These are phyloP conservation scores for Moniliella sp. DNA, from an alignment of 1,284 basidiomycete species.

Conservation along the genomic window DNA sequence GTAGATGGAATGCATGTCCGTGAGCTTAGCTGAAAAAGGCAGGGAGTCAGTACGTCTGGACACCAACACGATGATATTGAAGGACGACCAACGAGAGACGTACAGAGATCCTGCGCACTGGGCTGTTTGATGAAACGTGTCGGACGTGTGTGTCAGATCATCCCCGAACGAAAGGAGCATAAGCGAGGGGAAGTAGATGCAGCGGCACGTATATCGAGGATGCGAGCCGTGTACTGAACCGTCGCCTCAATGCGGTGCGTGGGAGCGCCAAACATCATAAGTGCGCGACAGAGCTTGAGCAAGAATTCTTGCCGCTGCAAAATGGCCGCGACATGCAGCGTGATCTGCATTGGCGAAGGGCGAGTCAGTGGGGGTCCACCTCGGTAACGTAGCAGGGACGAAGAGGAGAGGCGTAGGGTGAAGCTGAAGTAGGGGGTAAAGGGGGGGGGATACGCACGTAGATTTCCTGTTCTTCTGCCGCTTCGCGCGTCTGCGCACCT, in stretches of 20 bases:
- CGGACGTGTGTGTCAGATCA: slow-evolving; percentile 57
- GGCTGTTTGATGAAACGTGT: slow-evolving; percentile 41
- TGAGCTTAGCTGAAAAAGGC: no score
- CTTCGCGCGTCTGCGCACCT: slow-evolving; percentile 22
- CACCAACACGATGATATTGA: no score
- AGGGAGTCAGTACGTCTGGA: no score
- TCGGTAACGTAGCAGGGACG: no score
- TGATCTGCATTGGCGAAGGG: slow-evolving; percentile 45
- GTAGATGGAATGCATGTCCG: slow-evolving; percentile 51
- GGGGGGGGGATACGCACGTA: slow-evolving; percentile 3
- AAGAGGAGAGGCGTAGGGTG: no score
- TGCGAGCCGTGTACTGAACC: slow-evolving; percentile 60
- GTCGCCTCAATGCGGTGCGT: slow-evolving; percentile 67
- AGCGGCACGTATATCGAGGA: slow-evolving; percentile 65
- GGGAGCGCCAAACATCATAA: slow-evolving; percentile 92
- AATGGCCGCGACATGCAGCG: slow-evolving; percentile 70
- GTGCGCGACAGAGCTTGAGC: slow-evolving; percentile 60
- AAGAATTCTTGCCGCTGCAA: slow-evolving; percentile 71
- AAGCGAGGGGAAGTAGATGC: slow-evolving; percentile 65
- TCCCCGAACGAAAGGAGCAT: slow-evolving; percentile 47
- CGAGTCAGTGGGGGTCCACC: no score
- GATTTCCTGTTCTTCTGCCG: slow-evolving; percentile 29
- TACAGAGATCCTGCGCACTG: no score
- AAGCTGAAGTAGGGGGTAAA: no score
- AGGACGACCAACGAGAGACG: no score